phyloP scores from a whole-genome alignment of 108 stramenopile genomes.

The Craspedostauros australis region DNA sequence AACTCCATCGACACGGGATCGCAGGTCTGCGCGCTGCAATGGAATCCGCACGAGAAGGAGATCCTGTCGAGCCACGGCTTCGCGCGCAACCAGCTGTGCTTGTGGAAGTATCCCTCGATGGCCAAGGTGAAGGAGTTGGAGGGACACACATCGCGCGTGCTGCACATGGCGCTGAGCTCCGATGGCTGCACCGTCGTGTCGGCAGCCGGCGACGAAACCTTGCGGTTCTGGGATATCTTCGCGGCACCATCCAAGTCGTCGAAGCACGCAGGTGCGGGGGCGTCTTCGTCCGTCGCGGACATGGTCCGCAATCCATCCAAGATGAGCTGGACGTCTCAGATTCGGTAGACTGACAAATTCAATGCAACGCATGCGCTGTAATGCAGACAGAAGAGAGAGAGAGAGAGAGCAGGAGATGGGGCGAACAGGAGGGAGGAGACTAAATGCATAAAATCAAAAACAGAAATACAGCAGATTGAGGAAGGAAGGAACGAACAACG shows the following conservation, averaged over 20 bases:
- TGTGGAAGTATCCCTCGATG: conserved; percentile 99
- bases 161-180: conserved; percentile 93
- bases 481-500: background rate
- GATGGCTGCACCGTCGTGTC: conserved; percentile 93
- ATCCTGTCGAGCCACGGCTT: conserved; percentile 95
- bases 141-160: conserved; percentile 94
- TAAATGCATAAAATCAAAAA: background rate
- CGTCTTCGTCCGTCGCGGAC: background rate
- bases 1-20: conserved; percentile 97
- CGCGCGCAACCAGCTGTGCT: conserved; percentile 91
- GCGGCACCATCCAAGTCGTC: conserved; percentile 53
- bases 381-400: too few species aligned
- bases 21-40: conserved; percentile 94
- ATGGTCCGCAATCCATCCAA: conserved; percentile 36
- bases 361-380: too few species aligned
- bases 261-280: conserved; percentile 1
- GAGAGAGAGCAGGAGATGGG: background rate
- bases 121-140: conserved; percentile 94
- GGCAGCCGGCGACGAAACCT: conserved; percentile 97
- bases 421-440: background rate
- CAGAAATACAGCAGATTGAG: background rate
- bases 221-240: conserved; percentile 99
- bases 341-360: too few species aligned
- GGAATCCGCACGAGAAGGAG: conserved; percentile 95
- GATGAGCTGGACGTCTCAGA: conserved; percentile 39